Evolutionary conservation across 2,329 filamentous ascomycete genomes (phyloP).

Genomic region (Penicillium sp.): DNA sequence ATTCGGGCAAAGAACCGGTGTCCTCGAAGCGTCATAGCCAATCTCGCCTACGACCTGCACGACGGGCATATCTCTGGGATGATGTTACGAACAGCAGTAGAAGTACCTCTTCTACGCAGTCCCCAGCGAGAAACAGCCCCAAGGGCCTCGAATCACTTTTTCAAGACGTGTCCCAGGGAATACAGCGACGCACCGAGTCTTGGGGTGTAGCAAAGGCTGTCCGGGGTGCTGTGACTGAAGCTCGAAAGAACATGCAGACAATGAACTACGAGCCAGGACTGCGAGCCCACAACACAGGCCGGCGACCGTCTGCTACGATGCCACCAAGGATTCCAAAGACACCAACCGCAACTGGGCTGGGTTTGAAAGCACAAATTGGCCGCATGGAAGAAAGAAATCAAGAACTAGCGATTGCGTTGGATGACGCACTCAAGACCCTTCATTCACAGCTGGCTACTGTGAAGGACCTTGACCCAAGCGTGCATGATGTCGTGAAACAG

Average conservation of each 20-base stretch:
- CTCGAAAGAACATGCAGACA: conserved; percentile 51
- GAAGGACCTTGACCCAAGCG: conserved; percentile 27
- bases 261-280: conserved; percentile 45
- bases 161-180: conserved; percentile 53
- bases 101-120: conserved; percentile 38
- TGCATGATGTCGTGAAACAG: conserved; percentile 39
- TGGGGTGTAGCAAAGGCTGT: conserved; percentile 56
- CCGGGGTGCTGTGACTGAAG: conserved; percentile 52
- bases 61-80: conserved; percentile 31
- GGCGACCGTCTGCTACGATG: conserved; percentile 4
- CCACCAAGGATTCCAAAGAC: background rate
- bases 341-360: conserved; percentile 24
- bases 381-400: conserved; percentile 46
- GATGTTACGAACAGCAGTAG: conserved; percentile 35
- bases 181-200: conserved; percentile 52
- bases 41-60: conserved; percentile 22
- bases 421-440: conserved; percentile 47
- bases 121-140: conserved; percentile 42
- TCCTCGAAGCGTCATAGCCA: conserved; percentile 28
- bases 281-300: conserved; percentile 22
- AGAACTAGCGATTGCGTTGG: conserved; percentile 45
- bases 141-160: conserved; percentile 52
- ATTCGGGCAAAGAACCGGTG: conserved; percentile 50
- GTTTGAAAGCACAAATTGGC: conserved; percentile 38
- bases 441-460: conserved; percentile 36